Base-by-base conservation (phyloP, 345 rosid species). In the Clausena lansium region DNA sequence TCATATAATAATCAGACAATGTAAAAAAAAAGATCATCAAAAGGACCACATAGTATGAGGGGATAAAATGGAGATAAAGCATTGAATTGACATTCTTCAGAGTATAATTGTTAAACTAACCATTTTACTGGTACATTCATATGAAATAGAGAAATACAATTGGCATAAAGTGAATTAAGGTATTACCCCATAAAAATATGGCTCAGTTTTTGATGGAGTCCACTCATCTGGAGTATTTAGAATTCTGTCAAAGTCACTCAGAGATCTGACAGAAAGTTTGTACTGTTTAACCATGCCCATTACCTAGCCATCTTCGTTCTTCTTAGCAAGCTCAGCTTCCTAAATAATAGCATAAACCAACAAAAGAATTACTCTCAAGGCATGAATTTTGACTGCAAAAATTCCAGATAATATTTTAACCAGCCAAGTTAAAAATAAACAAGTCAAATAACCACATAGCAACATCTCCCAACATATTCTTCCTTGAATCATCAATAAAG, bases 281-380 rank as follows among this genome's bases (percentile, higher is more conserved):
- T 79, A 82, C 6, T 5, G 36, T 28, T 5, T 61, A 61, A 84
- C 59, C 50, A 65, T 79, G 66, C 77, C 85, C 84, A 79, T 35
- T 73, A 67, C 81, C 70, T 81, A 67, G 13, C 81, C 86, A 58
- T 81, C 77, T 20, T 76, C 76, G 45, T 73, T 81, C 67, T 84
- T 84, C 73, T 74, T 81, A 14, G 82, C 86, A 13, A 81, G 80
- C 82, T 81, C 87, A 41, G 87, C 87, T 73, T 81, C 81, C 87
- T 81, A 73, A 69, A 45, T 36, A 67, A 67, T 10, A 41, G 55
- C 33, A 33, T 9, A 52, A 22, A 67, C 2, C 25, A 71, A 65
- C 35, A 4, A 9, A 20, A 65, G 39, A 5, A 20, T 9, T 22
- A 6, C 9, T 2, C 8, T 28, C 7, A 28, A 63, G 14, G 39